These are phyloP conservation scores for Durotheca rogersii DNA, from an alignment of 495 filamentous ascomycete genomes.

Conservation along the genomic window DNA sequence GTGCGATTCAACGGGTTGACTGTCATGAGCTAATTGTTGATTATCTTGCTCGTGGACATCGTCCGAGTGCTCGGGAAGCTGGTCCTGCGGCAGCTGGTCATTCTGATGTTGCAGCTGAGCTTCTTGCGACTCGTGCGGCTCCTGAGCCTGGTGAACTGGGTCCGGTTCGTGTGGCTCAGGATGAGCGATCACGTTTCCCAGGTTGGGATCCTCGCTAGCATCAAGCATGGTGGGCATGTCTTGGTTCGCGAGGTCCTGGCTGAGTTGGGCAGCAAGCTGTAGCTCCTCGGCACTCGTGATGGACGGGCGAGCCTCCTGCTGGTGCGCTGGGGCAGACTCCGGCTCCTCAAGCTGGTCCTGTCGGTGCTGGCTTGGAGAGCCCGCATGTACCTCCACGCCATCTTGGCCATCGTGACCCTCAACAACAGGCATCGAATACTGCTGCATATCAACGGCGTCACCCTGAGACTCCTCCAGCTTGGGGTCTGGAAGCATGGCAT, in stretches of 20 bases:
- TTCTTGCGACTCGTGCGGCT: background rate
- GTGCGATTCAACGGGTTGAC: constrained; percentile 17
- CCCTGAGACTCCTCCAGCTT: constrained; percentile 27
- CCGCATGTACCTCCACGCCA: constrained; percentile 7
- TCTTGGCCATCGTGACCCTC: constrained; percentile 29
- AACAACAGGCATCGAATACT: constrained; percentile 22
- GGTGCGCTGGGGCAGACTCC: constrained; percentile 33
- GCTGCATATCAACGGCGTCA: constrained; percentile 23
- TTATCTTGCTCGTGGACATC: constrained; percentile 26
- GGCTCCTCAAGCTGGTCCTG: constrained; percentile 24
- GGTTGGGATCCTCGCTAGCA: constrained; percentile 20
- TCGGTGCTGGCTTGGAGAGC: constrained; percentile 16
- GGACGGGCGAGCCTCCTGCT: constrained; percentile 33
- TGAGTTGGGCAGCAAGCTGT: constrained; percentile 54
- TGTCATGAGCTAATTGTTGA: constrained; percentile 19
- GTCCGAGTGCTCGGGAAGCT: constrained; percentile 26
- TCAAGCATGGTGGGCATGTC: constrained; percentile 28
- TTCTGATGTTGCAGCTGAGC: constrained; percentile 23
- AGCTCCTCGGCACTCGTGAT: constrained; percentile 49
- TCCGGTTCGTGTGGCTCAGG: constrained; percentile 18
- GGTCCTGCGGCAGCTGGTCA: constrained; percentile 14
- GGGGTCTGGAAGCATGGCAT: constrained; percentile 28
- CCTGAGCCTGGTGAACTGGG: too few relatives aligned
- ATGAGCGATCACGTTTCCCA: constrained; percentile 24
- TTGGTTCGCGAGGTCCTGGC: constrained; percentile 42